Conservation (phyloP, 176 grass and related monocot genomes). For the Zea mays region Zm-B73-REFERENCE-NAM-5.0 NC_050099.1:230055501-230056000, state of each 20-base stretch:
- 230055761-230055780: not conserved
- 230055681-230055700: not conserved
- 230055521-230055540: not conserved
- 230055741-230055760: not conserved
- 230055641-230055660: not conserved
- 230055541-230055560: not conserved
- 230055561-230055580: not conserved
- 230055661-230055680: not conserved
- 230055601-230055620: not conserved
- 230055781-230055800: not conserved
- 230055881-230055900: not conserved
- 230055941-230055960: slow-evolving; percentile 16
- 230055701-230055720: not conserved
- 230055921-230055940: not conserved
- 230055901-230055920: slow-evolving; percentile 9
- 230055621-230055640: not conserved
- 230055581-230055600: not conserved
- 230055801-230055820: not conserved
- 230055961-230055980: slow-evolving; percentile 9
- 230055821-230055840: not conserved
- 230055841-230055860: slow-evolving; percentile 23
- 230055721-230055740: not conserved
- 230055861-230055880: not conserved
- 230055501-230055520: not conserved
- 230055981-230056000: slow-evolving; percentile 57